Conservation (phyloP, 805 yeast genomes). For the Kregervanrija pseudodelftensis region DNA sequence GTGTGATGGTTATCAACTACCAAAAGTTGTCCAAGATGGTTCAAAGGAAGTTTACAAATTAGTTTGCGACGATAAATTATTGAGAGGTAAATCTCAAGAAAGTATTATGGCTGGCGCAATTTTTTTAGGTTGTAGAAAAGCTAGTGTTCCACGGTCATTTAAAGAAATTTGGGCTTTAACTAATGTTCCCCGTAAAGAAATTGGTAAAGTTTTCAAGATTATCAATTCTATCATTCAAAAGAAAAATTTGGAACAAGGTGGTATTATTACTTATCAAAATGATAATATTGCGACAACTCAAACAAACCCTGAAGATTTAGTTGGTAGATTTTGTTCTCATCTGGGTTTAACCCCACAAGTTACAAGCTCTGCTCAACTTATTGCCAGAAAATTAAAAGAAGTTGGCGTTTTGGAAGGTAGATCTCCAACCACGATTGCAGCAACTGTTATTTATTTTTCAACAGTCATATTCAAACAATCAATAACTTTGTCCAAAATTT, state of each 20-base stretch:
- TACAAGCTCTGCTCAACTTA: constrained; percentile 87
- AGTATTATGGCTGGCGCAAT: constrained; percentile 96
- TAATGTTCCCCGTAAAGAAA: constrained; percentile 87
- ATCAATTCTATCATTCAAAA: constrained; percentile 56
- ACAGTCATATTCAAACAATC: constrained; percentile 79
- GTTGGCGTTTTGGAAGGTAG: constrained; percentile 93
- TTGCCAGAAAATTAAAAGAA: constrained; percentile 84
- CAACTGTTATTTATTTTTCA: constrained; percentile 93
- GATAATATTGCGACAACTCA: constrained; percentile 65
- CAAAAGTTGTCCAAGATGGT: constrained; percentile 93
- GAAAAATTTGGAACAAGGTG: constrained; percentile 41
- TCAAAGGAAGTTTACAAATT: constrained; percentile 94
- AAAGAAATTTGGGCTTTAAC: constrained; percentile 95
- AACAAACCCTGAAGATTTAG: constrained; percentile 88
- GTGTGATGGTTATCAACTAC: constrained; percentile 94
- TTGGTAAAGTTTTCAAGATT: constrained; percentile 82
- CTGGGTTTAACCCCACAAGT: constrained; percentile 80
- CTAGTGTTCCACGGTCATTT: constrained; percentile 89
- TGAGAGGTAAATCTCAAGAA: constrained; percentile 88
- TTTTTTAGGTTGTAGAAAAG: constrained; percentile 88
- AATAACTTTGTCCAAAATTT: constrained; percentile 69
- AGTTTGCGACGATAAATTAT: constrained; percentile 77
- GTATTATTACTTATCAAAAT: constrained; percentile 36
- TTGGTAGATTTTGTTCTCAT: constrained; percentile 93
- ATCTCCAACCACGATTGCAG: constrained; percentile 95